Evolutionary conservation across 495 filamentous ascomycete species (phyloP), one percentile per base, ranked within the genome.

Genomic region (Saxispiralis lemnorum): DNA sequence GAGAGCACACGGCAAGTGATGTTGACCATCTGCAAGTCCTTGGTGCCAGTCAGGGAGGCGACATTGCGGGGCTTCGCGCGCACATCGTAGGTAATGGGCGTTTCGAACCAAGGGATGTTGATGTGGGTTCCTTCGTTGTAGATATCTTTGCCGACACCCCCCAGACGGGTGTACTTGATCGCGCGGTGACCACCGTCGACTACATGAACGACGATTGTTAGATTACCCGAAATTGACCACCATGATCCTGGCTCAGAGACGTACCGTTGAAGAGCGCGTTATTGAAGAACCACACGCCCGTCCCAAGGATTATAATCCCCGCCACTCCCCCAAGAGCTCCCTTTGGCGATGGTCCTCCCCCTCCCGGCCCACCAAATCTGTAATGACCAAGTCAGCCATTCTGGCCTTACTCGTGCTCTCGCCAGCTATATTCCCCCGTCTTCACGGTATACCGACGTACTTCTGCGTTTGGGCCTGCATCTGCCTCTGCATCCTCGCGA

Each of bases 1-100:
- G 86, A 94, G 43, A 97, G 83, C 39, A 97, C 89, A 86, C 89
- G 92, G 67, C 89, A 97, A 57, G 92, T 97, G 62, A 97, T 97
- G 72, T 97, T 97, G 60, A 97, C 89, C 89, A 97, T 97, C 71
- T 97, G 89, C 60, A 97, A 66, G 64, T 97, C 89, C 66, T 97
- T 97, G 57, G 89, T 97, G 51, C 92, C 89, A 43, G 89, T 96
- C 43, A 97, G 78, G 56, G 89, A 97, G 48, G 89, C 79, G 47
- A 97, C 89, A 59, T 88, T 93, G 55, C 92, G 78, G 53, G 89
- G 89, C 66, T 92, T 93, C 17, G 89, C 89, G 60, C 89, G 88
- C 45, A 97, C 89, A 62, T 97, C 89, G 66, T 96, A 97, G 53
- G 80, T 81, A 56, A 97, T 78, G 32, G 89, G 83, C 5, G 88